Base-by-base conservation (phyloP, 2,329 filamentous ascomycete genomes). In the Pseudocercospora vitis region DNA sequence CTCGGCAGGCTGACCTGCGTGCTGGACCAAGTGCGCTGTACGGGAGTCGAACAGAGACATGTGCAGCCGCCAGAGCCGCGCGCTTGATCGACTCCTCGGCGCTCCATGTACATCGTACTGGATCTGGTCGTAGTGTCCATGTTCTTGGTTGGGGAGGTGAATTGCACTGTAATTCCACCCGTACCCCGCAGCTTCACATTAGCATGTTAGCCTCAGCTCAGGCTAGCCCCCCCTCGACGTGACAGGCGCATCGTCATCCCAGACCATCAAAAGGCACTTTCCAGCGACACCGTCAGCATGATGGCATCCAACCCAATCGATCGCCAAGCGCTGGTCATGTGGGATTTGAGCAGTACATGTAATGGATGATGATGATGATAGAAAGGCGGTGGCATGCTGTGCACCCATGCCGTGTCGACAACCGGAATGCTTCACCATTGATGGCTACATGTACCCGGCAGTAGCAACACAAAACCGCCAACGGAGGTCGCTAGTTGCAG, bases 51-150 rank as follows among this genome's bases (percentile, higher is more conserved):
- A 7, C 19, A 23, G 16, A 9, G 18, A 40, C 19, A 8, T 40
- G 7, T 40, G 31, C 12, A 47, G 44, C 44, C 44, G 44, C 44
- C 44, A 47, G 26, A 47, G 44, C 44, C 44, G 44, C 44, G 44
- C 19, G 28, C 14, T 47, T 47, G 23, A 33, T 21, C 44, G 44
- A 24, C 21, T 32, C 16, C 32, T n/a, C n/a, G n/a, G n/a, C 29
- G 24, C 9, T 31, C 9, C 31, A 9, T 29, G n/a, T 46, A 46
- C 42, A 46, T 28, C 14, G 19, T 29, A 9, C 29, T 31, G 26
- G 11, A 12, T 16, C 9, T 47, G 19, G 23, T 3, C 18, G 9
- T 21, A n/a, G 16, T 40, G 37, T 40, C 23, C 4, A 8, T 12
- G 7, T 24, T 8, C 12, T 47, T 47, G 24, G 18, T 47, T 47